A percentile compares a stretch with the other conserved stretches of the same genome.
Conservation (phyloP, 192 early-diverging fungal species). For the Entrophospora sp. region DNA sequence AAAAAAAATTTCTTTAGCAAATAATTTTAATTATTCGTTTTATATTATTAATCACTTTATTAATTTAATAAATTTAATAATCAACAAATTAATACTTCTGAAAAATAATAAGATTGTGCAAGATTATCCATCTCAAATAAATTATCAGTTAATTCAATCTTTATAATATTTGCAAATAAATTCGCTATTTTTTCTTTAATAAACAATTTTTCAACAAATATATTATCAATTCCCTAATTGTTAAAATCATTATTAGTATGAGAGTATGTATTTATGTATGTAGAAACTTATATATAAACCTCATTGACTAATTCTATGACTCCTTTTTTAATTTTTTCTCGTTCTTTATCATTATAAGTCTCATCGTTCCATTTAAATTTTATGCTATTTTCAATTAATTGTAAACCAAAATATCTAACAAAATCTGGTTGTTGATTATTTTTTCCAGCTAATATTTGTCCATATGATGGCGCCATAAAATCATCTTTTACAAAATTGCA, state of each 20-base stretch:
- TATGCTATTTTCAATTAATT: conserved; percentile 45
- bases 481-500: conserved; percentile 42
- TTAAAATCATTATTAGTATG: conserved; percentile 3
- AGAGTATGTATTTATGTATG: background rate
- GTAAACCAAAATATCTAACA: conserved; percentile 52
- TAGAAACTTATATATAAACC: conserved; percentile 14
- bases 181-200: conserved; percentile 55
- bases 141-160: conserved; percentile 49
- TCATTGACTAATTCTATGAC: conserved; percentile 33
- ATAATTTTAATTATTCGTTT: no score
- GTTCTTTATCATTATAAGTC: conserved; percentile 24
- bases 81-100: no score
- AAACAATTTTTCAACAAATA: conserved; percentile 31
- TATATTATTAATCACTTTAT: no score
- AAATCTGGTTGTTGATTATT: conserved; percentile 37
- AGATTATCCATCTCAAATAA: conserved; percentile 51
- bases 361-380: conserved; percentile 47
- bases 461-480: conserved; percentile 38
- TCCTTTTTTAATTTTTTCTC: conserved; percentile 26
- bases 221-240: conserved; percentile 28
- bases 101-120: no score
- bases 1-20: background rate
- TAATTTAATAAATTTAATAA: no score
- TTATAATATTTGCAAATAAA: conserved; percentile 51
- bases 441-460: conserved; percentile 44